These are phyloP conservation scores for Mucor sp. DNA, from an alignment of 371 early-diverging fungal genomes.

Conservation along the genomic window DNA sequence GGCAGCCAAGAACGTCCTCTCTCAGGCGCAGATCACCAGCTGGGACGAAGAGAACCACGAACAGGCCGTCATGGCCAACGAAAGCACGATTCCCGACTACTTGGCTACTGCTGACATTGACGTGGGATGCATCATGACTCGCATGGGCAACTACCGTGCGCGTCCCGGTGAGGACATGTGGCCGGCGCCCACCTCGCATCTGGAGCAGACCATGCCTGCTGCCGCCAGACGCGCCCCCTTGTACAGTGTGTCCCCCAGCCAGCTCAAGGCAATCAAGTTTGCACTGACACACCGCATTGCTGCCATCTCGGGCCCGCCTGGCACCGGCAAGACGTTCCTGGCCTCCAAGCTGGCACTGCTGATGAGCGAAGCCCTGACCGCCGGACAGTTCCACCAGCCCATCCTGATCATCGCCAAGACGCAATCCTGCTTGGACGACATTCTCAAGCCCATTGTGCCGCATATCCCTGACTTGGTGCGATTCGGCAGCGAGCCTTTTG, in stretches of 20 bases:
- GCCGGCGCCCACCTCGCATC: constrained; percentile 19
- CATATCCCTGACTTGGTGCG: constrained; percentile 34
- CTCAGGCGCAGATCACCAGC: not conserved
- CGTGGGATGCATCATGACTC: constrained; percentile 30
- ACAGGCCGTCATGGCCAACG: not conserved
- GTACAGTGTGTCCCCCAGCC: constrained; percentile 38
- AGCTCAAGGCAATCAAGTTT: constrained; percentile 33
- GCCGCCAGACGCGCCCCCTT: constrained; percentile 17
- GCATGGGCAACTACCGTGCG: constrained; percentile 6
- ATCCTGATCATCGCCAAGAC: constrained; percentile 35
- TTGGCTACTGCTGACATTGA: constrained; percentile 26
- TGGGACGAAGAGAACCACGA: constrained; percentile 8
- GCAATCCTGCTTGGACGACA: constrained; percentile 29
- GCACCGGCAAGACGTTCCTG: constrained; percentile 47
- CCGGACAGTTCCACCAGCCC: constrained; percentile 35
- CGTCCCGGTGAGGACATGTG: constrained; percentile 20
- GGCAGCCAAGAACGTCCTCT: constrained; percentile 6
- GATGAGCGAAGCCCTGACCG: constrained; percentile 25
- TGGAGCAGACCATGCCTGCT: constrained; percentile 3
- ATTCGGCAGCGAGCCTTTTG: constrained; percentile 22
- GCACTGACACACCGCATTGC: constrained; percentile 40
- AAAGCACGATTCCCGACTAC: constrained; percentile 29
- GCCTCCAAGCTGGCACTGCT: constrained; percentile 35
- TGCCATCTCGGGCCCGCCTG: constrained; percentile 38
- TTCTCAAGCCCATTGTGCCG: constrained; percentile 10